A percentile compares a stretch with the other conserved stretches of the same genome.
Conservation (phyloP, 768 basidiomycete genomes). For the Suillus bovinus region DNA sequence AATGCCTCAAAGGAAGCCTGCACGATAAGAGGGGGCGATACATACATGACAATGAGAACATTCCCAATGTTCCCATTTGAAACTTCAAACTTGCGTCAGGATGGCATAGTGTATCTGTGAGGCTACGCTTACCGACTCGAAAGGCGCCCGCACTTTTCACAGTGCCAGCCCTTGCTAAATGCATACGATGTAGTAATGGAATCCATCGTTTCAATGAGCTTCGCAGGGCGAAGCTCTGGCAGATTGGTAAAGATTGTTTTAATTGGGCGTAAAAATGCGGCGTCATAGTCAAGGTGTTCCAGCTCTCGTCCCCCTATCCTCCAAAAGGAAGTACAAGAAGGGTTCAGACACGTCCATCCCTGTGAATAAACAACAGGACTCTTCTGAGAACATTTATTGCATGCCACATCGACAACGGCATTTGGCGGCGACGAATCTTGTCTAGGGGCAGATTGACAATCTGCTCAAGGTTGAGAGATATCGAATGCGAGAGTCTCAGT, state of each 20-base stretch:
- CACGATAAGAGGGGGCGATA: background rate
- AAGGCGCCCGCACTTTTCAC: conserved; percentile 64
- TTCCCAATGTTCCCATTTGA: conserved; percentile 74
- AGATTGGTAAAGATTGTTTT: conserved; percentile 32
- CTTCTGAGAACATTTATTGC: conserved; percentile 41
- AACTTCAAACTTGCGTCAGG: conserved; percentile 40
- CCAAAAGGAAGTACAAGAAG: conserved; percentile 62
- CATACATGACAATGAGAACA: conserved; percentile 62
- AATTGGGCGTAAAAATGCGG: conserved; percentile 44
- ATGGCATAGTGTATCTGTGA: background rate
- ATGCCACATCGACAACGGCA: conserved; percentile 21
- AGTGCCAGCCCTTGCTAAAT: conserved; percentile 71
- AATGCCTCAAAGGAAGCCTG: background rate
- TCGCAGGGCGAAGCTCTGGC: conserved; percentile 41
- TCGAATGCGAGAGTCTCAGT: no score
- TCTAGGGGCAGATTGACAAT: background rate
- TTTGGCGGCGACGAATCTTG: background rate
- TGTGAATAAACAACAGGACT: conserved; percentile 56
- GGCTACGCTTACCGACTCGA: conserved; percentile 60
- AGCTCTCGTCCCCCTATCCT: conserved; percentile 29
- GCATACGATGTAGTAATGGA: conserved; percentile 52
- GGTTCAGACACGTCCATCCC: conserved; percentile 65
- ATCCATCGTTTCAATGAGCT: conserved; percentile 25
- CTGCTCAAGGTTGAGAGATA: background rate
- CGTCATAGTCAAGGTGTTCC: conserved; percentile 46